Evolutionary conservation across 2,329 filamentous ascomycete species (phyloP).

Genomic region (Alternaria sp.): DNA sequence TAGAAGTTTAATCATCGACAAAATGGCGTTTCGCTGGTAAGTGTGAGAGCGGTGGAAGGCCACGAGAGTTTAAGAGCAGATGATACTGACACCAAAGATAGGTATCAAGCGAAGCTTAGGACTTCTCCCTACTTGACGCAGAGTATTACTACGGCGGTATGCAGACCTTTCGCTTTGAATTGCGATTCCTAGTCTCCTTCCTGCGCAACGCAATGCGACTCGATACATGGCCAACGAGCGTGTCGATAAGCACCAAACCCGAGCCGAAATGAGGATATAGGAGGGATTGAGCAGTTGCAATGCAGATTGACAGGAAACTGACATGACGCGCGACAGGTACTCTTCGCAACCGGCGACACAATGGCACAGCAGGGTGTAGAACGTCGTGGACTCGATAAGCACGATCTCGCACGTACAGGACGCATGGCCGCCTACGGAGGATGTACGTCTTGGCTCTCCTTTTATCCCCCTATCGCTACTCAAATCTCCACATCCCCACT

Average conservation of each 20-base stretch:
- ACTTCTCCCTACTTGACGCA: constrained; percentile 87
- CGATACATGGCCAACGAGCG: neutral
- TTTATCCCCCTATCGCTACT: neutral
- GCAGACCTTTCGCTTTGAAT: neutral
- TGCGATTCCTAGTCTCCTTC: neutral
- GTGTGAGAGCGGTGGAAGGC: neutral
- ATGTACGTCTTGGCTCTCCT: constrained; percentile 58
- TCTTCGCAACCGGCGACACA: constrained; percentile 91
- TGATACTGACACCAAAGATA: constrained; percentile 38
- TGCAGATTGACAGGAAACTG: neutral
- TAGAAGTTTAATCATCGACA: neutral
- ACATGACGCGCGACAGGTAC: constrained; percentile 60
- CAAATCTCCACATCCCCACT: neutral
- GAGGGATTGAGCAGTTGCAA: neutral
- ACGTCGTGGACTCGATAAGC: constrained; percentile 76
- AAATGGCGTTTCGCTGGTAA: constrained; percentile 23
- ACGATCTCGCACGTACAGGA: constrained; percentile 73
- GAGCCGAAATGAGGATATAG: neutral
- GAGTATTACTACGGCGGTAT: constrained; percentile 83
- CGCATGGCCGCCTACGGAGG: constrained; percentile 85
- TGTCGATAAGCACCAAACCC: neutral
- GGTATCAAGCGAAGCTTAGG: constrained; percentile 88
- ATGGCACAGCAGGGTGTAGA: constrained; percentile 93
- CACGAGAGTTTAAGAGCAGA: neutral
- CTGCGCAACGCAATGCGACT: neutral